Evolutionary conservation across 2,329 filamentous ascomycete species (phyloP).

Genomic region (Penicillium polonicum): DNA sequence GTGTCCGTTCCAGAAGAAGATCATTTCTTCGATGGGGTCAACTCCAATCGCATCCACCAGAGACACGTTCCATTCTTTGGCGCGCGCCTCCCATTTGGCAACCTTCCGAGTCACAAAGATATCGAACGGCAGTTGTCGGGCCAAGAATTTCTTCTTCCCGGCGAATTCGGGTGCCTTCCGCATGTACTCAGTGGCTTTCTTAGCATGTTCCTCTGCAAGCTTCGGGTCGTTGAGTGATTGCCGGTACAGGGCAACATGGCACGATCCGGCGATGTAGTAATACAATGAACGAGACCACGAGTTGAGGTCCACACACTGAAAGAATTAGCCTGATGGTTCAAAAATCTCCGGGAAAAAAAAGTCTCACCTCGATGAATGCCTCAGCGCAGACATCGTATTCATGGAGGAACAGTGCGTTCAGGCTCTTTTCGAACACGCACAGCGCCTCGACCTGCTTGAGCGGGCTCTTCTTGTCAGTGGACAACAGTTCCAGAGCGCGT

Average conservation of each 20-base stretch:
- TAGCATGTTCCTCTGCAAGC: constrained; percentile 58
- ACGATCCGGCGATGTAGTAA: constrained; percentile 78
- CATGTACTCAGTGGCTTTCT: constrained; percentile 67
- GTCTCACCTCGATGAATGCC: constrained; percentile 63
- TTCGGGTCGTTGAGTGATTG: constrained; percentile 31
- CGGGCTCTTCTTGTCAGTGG: constrained; percentile 60
- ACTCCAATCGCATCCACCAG: constrained; percentile 78
- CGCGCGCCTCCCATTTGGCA: constrained; percentile 79
- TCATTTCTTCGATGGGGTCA: constrained; percentile 84
- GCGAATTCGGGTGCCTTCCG: constrained; percentile 69
- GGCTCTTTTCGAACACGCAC: constrained; percentile 77
- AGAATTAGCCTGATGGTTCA: constrained; percentile 3
- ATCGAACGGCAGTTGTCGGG: constrained; percentile 85
- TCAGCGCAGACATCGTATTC: constrained; percentile 71
- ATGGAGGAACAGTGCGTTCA: constrained; percentile 77
- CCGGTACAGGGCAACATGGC: constrained; percentile 80
- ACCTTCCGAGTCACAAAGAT: constrained; percentile 80
- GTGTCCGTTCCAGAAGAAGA: constrained; percentile 87
- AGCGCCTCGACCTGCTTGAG: constrained; percentile 88
- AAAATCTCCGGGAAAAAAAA: constrained; percentile 11
- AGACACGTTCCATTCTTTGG: constrained; percentile 64
- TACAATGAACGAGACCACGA: constrained; percentile 90
- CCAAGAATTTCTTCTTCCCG: constrained; percentile 88
- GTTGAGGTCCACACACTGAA: constrained; percentile 71
- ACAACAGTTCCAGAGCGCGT: constrained; percentile 66